A percentile compares a stretch with the other conserved stretches of the same genome.
These are phyloP conservation scores for Citrus reticulata DNA, from an alignment of 345 rosid genomes.

Conservation along the genomic window DNA sequence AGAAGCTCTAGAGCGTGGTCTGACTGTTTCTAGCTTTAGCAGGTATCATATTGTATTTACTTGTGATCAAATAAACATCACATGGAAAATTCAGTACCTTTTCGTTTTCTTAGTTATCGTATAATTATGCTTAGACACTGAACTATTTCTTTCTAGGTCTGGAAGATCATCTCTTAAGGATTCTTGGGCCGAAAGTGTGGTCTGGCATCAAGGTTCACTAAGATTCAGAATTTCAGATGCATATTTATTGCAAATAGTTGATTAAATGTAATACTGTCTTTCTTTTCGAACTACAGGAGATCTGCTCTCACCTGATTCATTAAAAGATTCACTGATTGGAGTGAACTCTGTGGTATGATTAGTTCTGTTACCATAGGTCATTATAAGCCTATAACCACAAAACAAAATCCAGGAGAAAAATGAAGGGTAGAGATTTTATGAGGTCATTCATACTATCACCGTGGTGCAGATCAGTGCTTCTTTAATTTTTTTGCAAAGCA, in stretches of 20 bases:
- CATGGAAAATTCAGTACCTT: not conserved
- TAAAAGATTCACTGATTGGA: conserved; percentile 49
- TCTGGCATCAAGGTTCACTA: conserved; percentile 51
- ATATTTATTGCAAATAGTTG: conserved; percentile 2
- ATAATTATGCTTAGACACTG: not conserved
- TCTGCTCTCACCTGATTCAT: conserved; percentile 49
- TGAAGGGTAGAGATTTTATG: not conserved
- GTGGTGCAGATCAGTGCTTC: not conserved
- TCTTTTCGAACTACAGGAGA: conserved; percentile 36
- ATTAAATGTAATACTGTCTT: not conserved
- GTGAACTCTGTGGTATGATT: conserved; percentile 52
- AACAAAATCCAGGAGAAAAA: not conserved
- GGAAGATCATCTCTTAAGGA: conserved; percentile 50
- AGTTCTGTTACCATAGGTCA: not conserved
- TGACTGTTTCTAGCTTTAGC: conserved; percentile 35
- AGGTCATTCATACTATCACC: not conserved
- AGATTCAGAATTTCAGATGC: not conserved
- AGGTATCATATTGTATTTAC: conserved; percentile 25
- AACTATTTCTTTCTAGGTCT: conserved; percentile 31
- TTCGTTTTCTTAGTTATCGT: not conserved
- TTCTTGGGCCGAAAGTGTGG: conserved; percentile 48
- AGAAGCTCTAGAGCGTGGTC: conserved; percentile 29
- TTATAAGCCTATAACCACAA: not conserved
- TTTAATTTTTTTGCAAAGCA: not conserved
- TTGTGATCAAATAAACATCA: not conserved